Conservation (phyloP, 1,284 basidiomycete species). For the Peniophora sp. region DNA sequence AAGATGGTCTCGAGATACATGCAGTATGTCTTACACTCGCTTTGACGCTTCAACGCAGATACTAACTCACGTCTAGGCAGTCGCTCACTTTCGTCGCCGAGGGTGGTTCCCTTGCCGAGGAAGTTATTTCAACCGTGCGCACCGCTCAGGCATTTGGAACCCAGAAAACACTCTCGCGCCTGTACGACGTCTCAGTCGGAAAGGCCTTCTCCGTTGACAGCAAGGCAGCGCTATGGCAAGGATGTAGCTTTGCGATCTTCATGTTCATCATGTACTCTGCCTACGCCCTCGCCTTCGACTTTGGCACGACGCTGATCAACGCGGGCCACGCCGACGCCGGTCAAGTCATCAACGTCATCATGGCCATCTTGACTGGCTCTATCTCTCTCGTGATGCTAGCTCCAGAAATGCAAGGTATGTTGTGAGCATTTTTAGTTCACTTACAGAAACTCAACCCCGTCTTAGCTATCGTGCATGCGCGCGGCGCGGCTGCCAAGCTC, state of each 20-base stretch:
- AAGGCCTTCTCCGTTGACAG: slow-evolving; percentile 64
- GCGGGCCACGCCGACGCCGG: slow-evolving; percentile 83
- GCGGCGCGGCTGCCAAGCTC: slow-evolving; percentile 63
- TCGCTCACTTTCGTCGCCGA: slow-evolving; percentile 93
- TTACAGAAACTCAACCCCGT: slow-evolving; percentile 50
- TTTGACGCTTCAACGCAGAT: slow-evolving; percentile 73
- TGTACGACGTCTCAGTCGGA: slow-evolving; percentile 59
- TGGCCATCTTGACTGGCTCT: slow-evolving; percentile 87
- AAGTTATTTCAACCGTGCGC: slow-evolving; percentile 82
- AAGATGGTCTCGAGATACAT: slow-evolving; percentile 65
- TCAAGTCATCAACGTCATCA: slow-evolving; percentile 83
- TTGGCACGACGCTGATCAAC: slow-evolving; percentile 78
- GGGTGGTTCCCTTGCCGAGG: slow-evolving; percentile 38
- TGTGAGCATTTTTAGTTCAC: slow-evolving; percentile 53
- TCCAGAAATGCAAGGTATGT: slow-evolving; percentile 7
- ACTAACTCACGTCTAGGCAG: slow-evolving; percentile 32
- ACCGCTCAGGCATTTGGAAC: slow-evolving; percentile 87
- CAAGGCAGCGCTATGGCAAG: slow-evolving; percentile 74
- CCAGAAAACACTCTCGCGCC: slow-evolving; percentile 61
- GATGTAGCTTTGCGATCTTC: slow-evolving; percentile 78
- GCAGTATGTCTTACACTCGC: slow-evolving; percentile 57
- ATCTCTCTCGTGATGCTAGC: slow-evolving; percentile 19
- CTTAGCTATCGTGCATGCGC: slow-evolving; percentile 72
- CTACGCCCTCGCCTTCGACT: slow-evolving; percentile 86
- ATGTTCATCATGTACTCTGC: slow-evolving; percentile 82